Percentiles rank a stretch among this genome's conserved stretches.
Evolutionary conservation across 306 rosid species (phyloP).

Genomic region (Carpinus fangiana): DNA sequence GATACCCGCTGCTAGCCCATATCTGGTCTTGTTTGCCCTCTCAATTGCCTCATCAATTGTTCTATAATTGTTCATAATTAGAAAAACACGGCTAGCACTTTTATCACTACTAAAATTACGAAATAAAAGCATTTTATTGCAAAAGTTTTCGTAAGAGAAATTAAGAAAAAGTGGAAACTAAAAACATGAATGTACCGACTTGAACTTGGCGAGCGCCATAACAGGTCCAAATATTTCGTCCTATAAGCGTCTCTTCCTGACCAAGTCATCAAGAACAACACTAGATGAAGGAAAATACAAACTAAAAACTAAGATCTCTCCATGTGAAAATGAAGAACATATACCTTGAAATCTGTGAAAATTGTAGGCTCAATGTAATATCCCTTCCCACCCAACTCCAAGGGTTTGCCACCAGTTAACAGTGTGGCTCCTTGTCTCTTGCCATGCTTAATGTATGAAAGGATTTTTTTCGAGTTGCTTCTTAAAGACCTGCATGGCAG

Average conservation of each 20-base stretch:
- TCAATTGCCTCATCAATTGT: constrained; percentile 72
- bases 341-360: constrained; percentile 74
- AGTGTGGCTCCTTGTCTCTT: constrained; percentile 88
- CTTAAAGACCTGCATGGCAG: constrained; percentile 57
- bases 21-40: constrained; percentile 68
- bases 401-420: constrained; percentile 68
- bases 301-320: no score
- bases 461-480: constrained; percentile 69
- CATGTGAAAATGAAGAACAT: not conserved
- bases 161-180: no score
- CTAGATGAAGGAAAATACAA: not conserved
- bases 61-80: constrained; percentile 32
- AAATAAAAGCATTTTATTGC: no score
- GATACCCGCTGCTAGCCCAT: constrained; percentile 85
- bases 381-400: constrained; percentile 52
- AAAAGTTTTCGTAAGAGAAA: no score
- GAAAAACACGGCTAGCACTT: not conserved
- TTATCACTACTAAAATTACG: no score
- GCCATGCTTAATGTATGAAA: constrained; percentile 73
- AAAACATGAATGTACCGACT: constrained; percentile 40
- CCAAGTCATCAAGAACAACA: not conserved
- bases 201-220: constrained; percentile 64
- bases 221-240: constrained; percentile 95
- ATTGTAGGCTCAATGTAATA: constrained; percentile 87
- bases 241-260: constrained; percentile 77